Percentiles rank a stretch among this genome's conserved stretches.
Evolutionary conservation across 306 rosid genomes (phyloP).

Genomic region (Cucurbita moschata): DNA sequence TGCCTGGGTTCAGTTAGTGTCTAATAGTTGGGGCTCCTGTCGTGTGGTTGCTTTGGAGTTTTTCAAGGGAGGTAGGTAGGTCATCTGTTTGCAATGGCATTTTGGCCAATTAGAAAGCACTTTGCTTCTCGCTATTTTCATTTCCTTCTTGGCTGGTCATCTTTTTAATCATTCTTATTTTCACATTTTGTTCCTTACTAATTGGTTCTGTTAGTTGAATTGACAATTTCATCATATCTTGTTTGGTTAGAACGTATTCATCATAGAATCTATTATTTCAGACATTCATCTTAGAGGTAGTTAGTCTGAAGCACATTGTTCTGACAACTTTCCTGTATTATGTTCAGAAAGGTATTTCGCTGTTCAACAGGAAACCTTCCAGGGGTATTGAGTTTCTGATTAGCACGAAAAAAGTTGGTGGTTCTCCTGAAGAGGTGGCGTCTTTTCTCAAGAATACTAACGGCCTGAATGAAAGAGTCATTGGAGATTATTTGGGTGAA

Average conservation of each 20-base stretch:
- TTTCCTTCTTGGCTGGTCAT: not conserved
- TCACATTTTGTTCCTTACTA: not conserved
- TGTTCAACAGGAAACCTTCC: slow-evolving; percentile 87
- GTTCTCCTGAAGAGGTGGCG: slow-evolving; percentile 84
- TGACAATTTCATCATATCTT: not conserved
- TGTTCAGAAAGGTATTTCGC: slow-evolving; percentile 90
- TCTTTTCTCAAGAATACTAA: slow-evolving; percentile 65
- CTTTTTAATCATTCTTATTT: not conserved
- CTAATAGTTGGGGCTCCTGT: not conserved
- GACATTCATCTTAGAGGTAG: slow-evolving; percentile 10
- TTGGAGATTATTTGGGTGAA: slow-evolving; percentile 96
- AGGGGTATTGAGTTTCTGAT: slow-evolving; percentile 85
- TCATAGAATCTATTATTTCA: not conserved
- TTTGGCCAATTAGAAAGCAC: not conserved
- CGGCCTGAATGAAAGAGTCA: slow-evolving; percentile 71
- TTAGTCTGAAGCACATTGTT: slow-evolving; percentile 11
- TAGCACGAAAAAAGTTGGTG: slow-evolving; percentile 61
- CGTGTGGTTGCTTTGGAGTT: not conserved
- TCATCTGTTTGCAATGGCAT: not conserved
- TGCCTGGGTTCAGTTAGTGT: not conserved
- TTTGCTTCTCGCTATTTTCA: not conserved
- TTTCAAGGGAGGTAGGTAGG: not conserved
- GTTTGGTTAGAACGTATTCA: not conserved
- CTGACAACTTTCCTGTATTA: slow-evolving; percentile 36
- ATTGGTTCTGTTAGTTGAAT: not conserved